phyloP scores from a whole-genome alignment of 345 rosid genomes.

The Erodium maritimum region DNA sequence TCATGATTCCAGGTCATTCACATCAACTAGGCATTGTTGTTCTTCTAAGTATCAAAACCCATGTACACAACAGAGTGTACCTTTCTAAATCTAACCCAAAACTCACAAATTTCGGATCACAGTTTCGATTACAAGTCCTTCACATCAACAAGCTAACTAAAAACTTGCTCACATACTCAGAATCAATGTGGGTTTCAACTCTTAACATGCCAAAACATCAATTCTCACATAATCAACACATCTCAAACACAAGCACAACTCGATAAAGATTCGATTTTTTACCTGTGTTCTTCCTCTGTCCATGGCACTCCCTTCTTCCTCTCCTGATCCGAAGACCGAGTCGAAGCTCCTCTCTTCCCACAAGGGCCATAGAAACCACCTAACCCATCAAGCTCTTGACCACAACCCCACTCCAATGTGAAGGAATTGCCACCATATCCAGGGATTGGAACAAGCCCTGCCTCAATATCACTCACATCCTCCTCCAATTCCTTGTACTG shows the following conservation, averaged over 20 bases:
- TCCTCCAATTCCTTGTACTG: conserved; percentile 51
- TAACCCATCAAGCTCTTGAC: conserved; percentile 32
- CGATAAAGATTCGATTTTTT: background rate
- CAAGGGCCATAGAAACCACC: conserved; percentile 43
- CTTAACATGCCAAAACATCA: too few relatives aligned
- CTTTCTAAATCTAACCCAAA: too few relatives aligned
- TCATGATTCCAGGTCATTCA: background rate
- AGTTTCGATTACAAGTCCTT: too few relatives aligned
- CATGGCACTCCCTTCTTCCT: conserved; percentile 86
- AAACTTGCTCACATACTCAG: too few relatives aligned
- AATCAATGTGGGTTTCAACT: too few relatives aligned
- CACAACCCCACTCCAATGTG: conserved; percentile 14
- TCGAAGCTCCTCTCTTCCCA: conserved; percentile 33
- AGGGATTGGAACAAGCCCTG: conserved; percentile 56
- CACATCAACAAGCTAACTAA: background rate
- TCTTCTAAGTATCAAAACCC: background rate
- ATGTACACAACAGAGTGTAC: background rate
- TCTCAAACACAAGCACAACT: too few relatives aligned
- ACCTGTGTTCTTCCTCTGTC: conserved; percentile 99
- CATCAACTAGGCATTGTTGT: background rate
- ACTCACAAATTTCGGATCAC: too few relatives aligned
- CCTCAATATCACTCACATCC: conserved; percentile 65
- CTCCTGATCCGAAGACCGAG: conserved; percentile 59
- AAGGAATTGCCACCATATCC: conserved; percentile 38
- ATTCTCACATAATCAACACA: background rate